Evolutionary conservation across 306 rosid genomes (phyloP).

Genomic region (Fragaria ananassa): DNA sequence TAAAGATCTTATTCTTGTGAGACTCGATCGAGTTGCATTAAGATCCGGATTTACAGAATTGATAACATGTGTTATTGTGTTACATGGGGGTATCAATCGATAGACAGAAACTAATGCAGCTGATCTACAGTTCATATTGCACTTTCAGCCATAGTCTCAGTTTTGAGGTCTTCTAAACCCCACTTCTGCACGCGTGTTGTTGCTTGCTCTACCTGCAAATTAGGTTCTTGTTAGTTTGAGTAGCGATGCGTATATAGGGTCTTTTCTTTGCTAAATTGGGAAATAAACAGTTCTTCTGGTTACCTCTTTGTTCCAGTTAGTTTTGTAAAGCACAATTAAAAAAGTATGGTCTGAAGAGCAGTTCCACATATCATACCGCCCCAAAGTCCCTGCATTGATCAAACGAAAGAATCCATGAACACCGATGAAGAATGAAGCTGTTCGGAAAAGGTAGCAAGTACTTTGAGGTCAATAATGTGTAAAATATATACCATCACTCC

Average conservation of each 20-base stretch:
- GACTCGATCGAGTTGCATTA: neutral
- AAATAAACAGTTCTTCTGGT: neutral
- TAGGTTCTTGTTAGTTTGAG: neutral
- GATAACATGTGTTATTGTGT: neutral
- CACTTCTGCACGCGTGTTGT: constrained; percentile 39
- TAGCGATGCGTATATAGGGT: neutral
- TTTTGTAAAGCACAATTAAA: constrained; percentile 35
- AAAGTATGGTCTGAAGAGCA: constrained; percentile 49
- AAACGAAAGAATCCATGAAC: neutral
- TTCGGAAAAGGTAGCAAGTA: constrained; percentile 19
- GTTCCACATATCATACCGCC: constrained; percentile 61
- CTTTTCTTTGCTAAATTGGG: neutral
- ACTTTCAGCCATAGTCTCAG: constrained; percentile 5
- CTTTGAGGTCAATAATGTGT: constrained; percentile 20
- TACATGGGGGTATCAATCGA: neutral
- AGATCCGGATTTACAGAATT: neutral
- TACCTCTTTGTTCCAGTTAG: constrained; percentile 61
- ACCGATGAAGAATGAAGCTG: neutral
- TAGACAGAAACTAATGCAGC: neutral
- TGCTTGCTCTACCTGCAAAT: constrained; percentile 54
- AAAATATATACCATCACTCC: constrained; percentile 58
- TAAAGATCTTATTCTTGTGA: neutral
- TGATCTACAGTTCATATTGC: constrained; percentile 14
- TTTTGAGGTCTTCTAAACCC: constrained; percentile 36
- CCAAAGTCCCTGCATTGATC: constrained; percentile 51